Percentiles rank a stretch among this genome's conserved stretches.
phyloP scores from a whole-genome alignment of 257 asterid genomes.

The Jaltomata sinuosa region DNA sequence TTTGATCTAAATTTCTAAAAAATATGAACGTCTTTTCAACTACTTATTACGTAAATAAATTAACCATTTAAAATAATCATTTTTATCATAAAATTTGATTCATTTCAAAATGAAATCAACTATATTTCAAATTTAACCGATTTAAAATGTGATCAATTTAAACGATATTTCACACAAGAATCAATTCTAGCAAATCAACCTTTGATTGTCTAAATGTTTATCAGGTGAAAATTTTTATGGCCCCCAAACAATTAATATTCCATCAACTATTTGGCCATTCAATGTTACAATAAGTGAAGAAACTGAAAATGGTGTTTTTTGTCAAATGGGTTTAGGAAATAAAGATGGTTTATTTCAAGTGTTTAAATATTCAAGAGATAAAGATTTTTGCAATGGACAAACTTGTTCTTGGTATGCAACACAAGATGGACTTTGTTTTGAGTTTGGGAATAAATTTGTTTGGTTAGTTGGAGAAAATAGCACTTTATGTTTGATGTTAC shows the following conservation, averaged over 20 bases:
- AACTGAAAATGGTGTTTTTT: not conserved
- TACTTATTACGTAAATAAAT: no score
- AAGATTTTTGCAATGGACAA: not conserved
- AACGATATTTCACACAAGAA: no score
- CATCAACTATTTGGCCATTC: not conserved
- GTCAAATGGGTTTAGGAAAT: not conserved
- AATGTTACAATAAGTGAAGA: not conserved
- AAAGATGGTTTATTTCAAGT: not conserved
- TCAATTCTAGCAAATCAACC: not conserved
- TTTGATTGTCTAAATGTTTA: not conserved
- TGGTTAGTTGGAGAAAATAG: not conserved
- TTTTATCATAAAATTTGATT: no score
- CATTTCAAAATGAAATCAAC: no score
- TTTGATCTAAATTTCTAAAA: no score
- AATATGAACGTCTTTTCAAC: no score
- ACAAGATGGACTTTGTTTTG: not conserved
- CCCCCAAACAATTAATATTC: not conserved
- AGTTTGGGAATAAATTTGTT: not conserved
- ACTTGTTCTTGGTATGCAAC: not conserved
- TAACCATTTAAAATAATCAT: no score
- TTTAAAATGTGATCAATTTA: no score
- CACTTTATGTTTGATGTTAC: no score
- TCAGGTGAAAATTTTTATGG: not conserved
- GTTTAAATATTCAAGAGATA: not conserved
- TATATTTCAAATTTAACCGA: no score